Percentiles rank a stretch among this genome's conserved stretches.
phyloP scores from a whole-genome alignment of 345 rosid species.

The Ailanthus altissimus region DNA sequence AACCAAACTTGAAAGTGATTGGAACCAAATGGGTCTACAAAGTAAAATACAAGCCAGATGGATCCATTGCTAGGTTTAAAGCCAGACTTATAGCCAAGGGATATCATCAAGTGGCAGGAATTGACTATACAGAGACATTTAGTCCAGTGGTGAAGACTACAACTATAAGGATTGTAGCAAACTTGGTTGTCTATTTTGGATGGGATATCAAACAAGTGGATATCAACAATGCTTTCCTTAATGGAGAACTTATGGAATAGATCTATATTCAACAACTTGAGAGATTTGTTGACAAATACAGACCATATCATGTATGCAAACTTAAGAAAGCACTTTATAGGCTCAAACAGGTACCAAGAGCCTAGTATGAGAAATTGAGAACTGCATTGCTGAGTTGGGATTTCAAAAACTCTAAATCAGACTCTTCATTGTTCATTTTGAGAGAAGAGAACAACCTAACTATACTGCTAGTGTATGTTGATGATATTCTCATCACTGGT shows the following conservation, averaged over 20 bases:
- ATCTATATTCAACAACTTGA: neutral
- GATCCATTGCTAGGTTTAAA: neutral
- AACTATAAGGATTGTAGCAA: neutral
- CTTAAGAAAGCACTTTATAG: neutral
- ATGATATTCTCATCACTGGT: too few species aligned
- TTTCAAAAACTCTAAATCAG: neutral
- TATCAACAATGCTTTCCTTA: neutral
- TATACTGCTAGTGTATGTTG: too few species aligned
- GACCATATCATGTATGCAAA: neutral
- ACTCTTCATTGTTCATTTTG: neutral
- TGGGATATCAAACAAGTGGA: neutral
- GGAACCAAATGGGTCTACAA: neutral
- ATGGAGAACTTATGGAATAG: neutral
- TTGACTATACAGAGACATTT: neutral
- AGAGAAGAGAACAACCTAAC: neutral
- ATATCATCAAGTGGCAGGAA: neutral
- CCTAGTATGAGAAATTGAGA: neutral
- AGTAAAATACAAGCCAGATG: neutral
- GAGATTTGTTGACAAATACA: fast-evolving
- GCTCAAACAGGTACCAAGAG: neutral
- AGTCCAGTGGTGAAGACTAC: neutral
- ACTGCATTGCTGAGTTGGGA: neutral
- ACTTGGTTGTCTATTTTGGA: neutral
- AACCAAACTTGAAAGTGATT: too few species aligned
- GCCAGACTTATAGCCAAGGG: neutral